Base-by-base conservation (phyloP, 352 stramenopile species). In the Phytophthora lateralis region DNA sequence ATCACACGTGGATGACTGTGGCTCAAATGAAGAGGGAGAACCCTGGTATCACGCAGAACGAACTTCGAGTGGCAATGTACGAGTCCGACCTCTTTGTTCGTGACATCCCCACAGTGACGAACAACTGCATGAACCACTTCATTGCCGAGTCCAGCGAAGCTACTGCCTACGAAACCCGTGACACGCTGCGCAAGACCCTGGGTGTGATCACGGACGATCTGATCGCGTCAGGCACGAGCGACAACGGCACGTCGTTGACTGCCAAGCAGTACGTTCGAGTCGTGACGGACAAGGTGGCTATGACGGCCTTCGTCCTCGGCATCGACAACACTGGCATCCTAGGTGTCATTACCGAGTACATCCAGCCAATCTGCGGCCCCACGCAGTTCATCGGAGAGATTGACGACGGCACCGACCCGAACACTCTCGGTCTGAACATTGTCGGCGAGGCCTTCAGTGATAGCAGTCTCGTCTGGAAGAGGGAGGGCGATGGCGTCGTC, bases 41-140 rank as follows among this genome's bases (percentile, higher is more conserved):
- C 0, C 15, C 37, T 11, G 37, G n/a, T 18, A 20, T 20, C 37
- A 4, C 37, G 0, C 37, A 42, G 37, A 20, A 42, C 5, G 37
- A 42, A 15, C 37, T 42, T 21, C 37, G 37, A 42, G n/a, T 42
- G 6, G 37, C 37, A 42, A 42, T 42, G 37, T 42, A 42, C 37
- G 15, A 42, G n/a, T 42, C 37, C 2, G 37, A 42, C 15, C 37
- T 42, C 37, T 42, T 42, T 42, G 37, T 42, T 11, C 14, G n/a
- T 42, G n/a, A 18, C 15, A 42, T 42, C 37, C 37, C 37, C 15
- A 42, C 14, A 3, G 37, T 42, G 7, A 42, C 37, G 37, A 42
- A 42, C 37, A 42, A 42, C n/a, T 42, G 37, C 37, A 42, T 42
- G 37, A 15, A 42, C 0, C 37, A 42, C 15, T 42, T 42, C n/a